phyloP scores from a whole-genome alignment of 148 eudicot genomes.

The Dysphania ambrosioides region DNA sequence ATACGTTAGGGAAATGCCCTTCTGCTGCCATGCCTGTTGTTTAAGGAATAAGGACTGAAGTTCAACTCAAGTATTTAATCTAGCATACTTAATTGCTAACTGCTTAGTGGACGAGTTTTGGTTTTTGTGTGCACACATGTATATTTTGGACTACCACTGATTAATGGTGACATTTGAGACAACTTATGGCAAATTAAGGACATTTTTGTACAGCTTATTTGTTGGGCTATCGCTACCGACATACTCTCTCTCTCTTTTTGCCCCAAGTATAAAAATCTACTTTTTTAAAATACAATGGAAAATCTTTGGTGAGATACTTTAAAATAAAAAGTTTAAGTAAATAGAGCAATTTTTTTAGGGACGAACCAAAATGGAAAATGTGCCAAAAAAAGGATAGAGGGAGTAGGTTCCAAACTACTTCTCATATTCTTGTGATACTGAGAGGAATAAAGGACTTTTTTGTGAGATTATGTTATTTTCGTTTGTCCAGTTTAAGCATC shows the following conservation, averaged over 20 bases:
- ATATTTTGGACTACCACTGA: neutral
- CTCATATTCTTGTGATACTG: neutral
- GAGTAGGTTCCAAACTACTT: no score
- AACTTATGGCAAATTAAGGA: neutral
- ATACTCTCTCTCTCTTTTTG: no score
- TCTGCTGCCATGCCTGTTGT: slow-evolving; percentile 50
- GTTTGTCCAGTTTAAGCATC: neutral
- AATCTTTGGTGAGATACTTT: no score
- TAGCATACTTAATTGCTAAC: neutral
- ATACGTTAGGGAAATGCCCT: slow-evolving; percentile 95
- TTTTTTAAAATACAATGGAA: no score
- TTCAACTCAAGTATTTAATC: neutral
- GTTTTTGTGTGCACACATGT: neutral
- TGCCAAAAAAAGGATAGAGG: no score
- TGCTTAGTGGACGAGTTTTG: neutral
- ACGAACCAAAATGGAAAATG: no score
- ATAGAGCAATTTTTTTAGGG: no score
- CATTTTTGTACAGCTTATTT: neutral
- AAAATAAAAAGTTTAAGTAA: no score
- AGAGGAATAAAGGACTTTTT: neutral
- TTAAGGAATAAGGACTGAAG: slow-evolving; percentile 12
- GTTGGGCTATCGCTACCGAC: no score
- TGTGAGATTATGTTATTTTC: neutral
- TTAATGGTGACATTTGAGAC: neutral
- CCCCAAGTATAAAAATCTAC: no score